These are phyloP conservation scores for Hymenoscyphus fraxineus DNA, from an alignment of 2,329 filamentous ascomycete genomes.

Conservation along the genomic window DNA sequence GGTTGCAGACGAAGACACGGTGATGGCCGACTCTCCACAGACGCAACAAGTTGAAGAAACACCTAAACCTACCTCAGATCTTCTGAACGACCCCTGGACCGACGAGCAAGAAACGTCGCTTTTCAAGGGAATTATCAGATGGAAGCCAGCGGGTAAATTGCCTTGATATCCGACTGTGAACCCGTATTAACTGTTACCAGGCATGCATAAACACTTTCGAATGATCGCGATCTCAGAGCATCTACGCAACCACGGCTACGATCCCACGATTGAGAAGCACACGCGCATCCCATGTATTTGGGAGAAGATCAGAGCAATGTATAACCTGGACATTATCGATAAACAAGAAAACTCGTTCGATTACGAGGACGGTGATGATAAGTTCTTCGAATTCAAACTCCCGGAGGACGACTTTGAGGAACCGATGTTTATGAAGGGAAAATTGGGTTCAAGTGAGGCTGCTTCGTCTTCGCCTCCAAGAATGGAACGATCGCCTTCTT, in stretches of 20 bases:
- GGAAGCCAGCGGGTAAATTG: conserved; percentile 83
- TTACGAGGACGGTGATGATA: conserved; percentile 50
- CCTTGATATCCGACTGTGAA: conserved; percentile 7
- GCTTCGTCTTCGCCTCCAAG: conserved; percentile 34
- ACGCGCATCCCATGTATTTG: conserved; percentile 89
- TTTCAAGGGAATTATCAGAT: conserved; percentile 87
- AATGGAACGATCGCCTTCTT: conserved; percentile 26
- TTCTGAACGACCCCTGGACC: conserved; percentile 76
- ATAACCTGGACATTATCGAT: conserved; percentile 82
- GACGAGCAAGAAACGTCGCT: conserved; percentile 92
- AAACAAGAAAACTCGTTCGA: conserved; percentile 64
- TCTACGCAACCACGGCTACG: conserved; percentile 74
- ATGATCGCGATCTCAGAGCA: conserved; percentile 83
- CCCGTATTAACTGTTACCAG: conserved; percentile 40
- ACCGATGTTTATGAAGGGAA: conserved; percentile 30
- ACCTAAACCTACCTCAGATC: conserved; percentile 42
- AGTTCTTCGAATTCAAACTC: conserved; percentile 64
- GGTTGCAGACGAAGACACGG: conserved; percentile 38
- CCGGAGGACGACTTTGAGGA: conserved; percentile 44
- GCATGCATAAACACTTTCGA: conserved; percentile 91
- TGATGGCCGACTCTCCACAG: conserved; percentile 12
- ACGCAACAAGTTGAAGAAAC: conserved; percentile 24
- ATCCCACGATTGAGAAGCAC: conserved; percentile 67
- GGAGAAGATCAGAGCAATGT: conserved; percentile 78
- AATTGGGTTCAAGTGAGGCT: conserved; percentile 31